phyloP scores from a whole-genome alignment of 2,329 filamentous ascomycete species.

The Ceratocystiopsis brevicomis region DNA sequence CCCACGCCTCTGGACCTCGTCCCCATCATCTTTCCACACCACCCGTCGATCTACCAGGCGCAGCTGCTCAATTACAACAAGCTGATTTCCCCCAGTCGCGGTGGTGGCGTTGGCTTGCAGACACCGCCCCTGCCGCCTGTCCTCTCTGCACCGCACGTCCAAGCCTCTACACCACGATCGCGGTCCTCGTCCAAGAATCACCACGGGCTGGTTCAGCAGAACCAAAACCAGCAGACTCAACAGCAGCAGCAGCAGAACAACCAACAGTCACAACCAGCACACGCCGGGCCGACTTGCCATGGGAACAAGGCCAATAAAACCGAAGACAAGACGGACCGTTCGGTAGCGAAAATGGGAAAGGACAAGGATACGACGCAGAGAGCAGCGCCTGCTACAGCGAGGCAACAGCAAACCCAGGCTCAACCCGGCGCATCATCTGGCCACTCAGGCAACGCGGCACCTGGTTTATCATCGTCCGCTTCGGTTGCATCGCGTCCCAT shows the following conservation, averaged over 20 bases:
- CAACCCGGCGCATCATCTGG: neutral
- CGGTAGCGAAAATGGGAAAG: constrained; percentile 39
- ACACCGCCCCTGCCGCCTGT: constrained; percentile 35
- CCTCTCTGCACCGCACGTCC: constrained; percentile 35
- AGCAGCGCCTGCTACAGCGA: constrained; percentile 28
- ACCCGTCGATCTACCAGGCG: constrained; percentile 39
- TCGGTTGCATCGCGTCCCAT: constrained; percentile 2
- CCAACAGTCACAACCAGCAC: constrained; percentile 3
- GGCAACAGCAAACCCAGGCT: constrained; percentile 1
- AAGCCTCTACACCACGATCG: constrained; percentile 33
- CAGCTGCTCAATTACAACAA: constrained; percentile 48
- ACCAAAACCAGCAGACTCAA: constrained; percentile 16
- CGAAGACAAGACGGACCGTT: constrained; percentile 40
- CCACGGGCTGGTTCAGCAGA: constrained; percentile 21
- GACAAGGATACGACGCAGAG: constrained; percentile 31
- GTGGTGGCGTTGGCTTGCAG: constrained; percentile 33
- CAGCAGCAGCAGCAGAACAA: constrained; percentile 23
- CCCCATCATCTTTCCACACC: constrained; percentile 39
- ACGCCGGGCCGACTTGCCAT: constrained; percentile 30
- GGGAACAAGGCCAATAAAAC: constrained; percentile 41
- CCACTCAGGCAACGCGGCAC: neutral
- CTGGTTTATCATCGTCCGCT: constrained; percentile 1
- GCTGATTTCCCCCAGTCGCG: constrained; percentile 38
- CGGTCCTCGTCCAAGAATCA: constrained; percentile 41
- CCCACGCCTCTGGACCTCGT: constrained; percentile 27